phyloP scores from a whole-genome alignment of 768 basidiomycete species.

The Pseudohyphozyma bogoriensis region DNA sequence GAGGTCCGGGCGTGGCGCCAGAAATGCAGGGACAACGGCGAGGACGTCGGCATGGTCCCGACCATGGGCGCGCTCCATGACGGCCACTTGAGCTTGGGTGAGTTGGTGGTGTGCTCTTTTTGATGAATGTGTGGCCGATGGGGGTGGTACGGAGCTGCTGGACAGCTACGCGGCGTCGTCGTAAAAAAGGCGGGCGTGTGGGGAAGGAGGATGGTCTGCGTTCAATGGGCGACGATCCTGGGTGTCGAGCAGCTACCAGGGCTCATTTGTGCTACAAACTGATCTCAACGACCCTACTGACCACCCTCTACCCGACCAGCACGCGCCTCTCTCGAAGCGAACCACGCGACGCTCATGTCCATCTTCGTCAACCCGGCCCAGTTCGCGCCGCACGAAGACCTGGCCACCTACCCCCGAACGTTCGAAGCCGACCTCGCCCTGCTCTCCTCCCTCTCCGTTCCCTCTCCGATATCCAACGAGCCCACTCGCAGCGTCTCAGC shows the following conservation, averaged over 20 bases:
- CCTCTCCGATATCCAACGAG: conserved; percentile 28
- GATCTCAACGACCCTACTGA: background rate
- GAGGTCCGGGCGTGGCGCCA: conserved; percentile 65
- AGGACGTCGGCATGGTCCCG: conserved; percentile 83
- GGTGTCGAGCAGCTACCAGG: too few relatives aligned
- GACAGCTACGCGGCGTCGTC: background rate
- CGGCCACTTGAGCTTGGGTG: conserved; percentile 84
- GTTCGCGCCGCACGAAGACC: conserved; percentile 91
- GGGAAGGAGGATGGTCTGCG: background rate
- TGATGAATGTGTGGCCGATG: background rate
- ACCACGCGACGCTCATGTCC: conserved; percentile 79
- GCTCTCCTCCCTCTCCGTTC: conserved; percentile 41
- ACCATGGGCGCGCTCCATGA: conserved; percentile 97
- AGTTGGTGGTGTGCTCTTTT: conserved; percentile 30
- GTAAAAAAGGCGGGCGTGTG: background rate
- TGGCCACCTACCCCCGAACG: conserved; percentile 81
- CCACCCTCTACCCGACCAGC: conserved; percentile 46
- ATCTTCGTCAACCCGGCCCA: conserved; percentile 98
- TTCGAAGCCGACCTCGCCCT: conserved; percentile 61
- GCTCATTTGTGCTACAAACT: background rate
- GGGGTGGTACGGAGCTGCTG: background rate
- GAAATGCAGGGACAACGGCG: conserved; percentile 48
- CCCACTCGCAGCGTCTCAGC: conserved; percentile 50
- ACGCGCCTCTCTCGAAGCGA: conserved; percentile 58
- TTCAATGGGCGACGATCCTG: too few relatives aligned